Evolutionary conservation across 148 eudicot species (phyloP), one percentile per base, ranked within the genome.

Genomic region (Vaccinium myrtillus): DNA sequence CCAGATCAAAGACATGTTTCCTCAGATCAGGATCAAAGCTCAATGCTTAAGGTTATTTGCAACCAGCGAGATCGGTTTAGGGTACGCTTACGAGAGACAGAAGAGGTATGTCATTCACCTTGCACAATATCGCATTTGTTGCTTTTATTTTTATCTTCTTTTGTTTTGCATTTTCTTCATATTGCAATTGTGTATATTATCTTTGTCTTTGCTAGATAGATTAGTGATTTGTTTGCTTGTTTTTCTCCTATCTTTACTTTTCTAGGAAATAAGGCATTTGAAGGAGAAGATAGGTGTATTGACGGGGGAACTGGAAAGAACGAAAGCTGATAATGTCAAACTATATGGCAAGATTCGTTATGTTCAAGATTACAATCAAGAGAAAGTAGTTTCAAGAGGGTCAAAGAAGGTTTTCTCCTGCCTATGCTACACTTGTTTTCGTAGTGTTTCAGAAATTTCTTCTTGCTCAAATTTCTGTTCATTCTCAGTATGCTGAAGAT

Each of bases 31-130:
- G 99, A 97, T 87, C 99, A 97, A 73, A 95, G 90, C 91, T 95
- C 99, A 77, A 97, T 97, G 99, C 95, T 97, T 85, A 95, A 94
- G 90, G 99, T 97, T 87, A 97, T 97, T 58, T 97, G 99, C 91
- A 95, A 90, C 87, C 99, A 97, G 90, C 90, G 99, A 86, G 99
- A 97, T 87, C 93, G 98, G 82, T 97, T 97, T 81, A 91, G 99
- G 78, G 89, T 95, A 81, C 97, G 99, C 36, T 90, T 95, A 83
- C 90, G 91, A 83, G 98, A 97, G 90, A 93, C 98, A 84, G 99
- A 97, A 90, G 98, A 97, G 95, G 99, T 95, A 86, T 75, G 81
- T 77, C 76, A 25, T 80, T 85, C 50, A 55, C 3, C 51, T 81
- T 46, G 77, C 69, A 13, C 14, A 39, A 30, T 77, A 65, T 51